Conservation (phyloP, 1,139 yeast genomes). For the Kurtzmaniella natalensis region DNA sequence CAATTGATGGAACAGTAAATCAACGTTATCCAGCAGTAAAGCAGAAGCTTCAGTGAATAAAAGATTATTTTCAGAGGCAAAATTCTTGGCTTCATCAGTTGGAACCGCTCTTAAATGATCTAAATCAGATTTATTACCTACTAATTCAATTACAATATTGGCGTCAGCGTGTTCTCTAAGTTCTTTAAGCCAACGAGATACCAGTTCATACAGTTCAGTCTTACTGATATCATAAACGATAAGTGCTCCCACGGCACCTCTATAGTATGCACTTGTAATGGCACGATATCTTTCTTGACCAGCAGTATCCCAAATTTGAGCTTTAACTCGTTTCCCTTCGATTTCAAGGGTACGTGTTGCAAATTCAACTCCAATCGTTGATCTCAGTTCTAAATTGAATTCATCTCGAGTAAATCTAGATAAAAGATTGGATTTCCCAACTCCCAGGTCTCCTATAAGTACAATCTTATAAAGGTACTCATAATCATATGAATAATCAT, state of each 20-base stretch:
- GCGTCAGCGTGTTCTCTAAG: conserved; percentile 96
- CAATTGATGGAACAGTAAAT: conserved; percentile 87
- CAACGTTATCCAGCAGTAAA: conserved; percentile 90
- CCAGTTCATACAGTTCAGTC: conserved; percentile 89
- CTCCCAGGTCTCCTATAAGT: conserved; percentile 96
- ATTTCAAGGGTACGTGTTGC: conserved; percentile 95
- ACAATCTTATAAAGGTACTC: conserved; percentile 95
- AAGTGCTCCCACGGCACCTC: conserved; percentile 98
- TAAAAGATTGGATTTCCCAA: conserved; percentile 90
- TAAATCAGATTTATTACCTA: conserved; percentile 83
- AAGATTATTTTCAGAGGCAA: conserved; percentile 89
- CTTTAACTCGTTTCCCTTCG: conserved; percentile 92
- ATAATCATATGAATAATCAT: conserved; percentile 87
- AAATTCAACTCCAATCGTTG: conserved; percentile 97
- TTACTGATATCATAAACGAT: conserved; percentile 94
- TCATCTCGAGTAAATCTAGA: conserved; percentile 95
- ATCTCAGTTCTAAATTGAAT: conserved; percentile 88
- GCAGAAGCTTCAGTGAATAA: conserved; percentile 98
- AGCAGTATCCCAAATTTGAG: conserved; percentile 99
- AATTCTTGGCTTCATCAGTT: conserved; percentile 93
- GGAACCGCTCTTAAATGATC: conserved; percentile 96
- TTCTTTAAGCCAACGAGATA: conserved; percentile 92
- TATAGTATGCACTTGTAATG: conserved; percentile 92
- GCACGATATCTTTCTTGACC: conserved; percentile 99
- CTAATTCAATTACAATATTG: conserved; percentile 92